Conservation (phyloP, 192 early-diverging fungal species). For the Kappamyces sp. region DNA sequence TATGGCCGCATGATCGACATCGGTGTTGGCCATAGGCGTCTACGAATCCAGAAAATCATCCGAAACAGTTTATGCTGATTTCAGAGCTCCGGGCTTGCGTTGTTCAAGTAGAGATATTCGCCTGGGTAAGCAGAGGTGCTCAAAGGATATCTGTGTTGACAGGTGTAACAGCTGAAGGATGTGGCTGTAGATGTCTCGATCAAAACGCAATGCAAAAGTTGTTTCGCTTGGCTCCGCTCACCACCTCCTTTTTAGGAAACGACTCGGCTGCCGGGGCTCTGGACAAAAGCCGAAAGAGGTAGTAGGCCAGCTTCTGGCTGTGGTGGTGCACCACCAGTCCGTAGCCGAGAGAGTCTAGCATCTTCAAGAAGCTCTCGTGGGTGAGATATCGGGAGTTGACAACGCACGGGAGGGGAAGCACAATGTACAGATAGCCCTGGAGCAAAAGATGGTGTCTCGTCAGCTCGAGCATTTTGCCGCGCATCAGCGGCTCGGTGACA, state of each 20-base stretch:
- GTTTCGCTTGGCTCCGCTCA: conserved; percentile 58
- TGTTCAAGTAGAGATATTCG: too few relatives aligned
- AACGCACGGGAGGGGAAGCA: conserved; percentile 77
- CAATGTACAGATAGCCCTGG: conserved; percentile 63
- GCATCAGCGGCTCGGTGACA: conserved; percentile 63
- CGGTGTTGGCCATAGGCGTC: too few relatives aligned
- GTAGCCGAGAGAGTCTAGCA: conserved; percentile 63
- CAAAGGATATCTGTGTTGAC: too few relatives aligned
- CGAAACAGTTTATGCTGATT: too few relatives aligned
- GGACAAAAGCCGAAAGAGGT: conserved; percentile 46
- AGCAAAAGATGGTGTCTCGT: conserved; percentile 43
- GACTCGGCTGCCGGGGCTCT: conserved; percentile 8
- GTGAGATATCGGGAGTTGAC: conserved; percentile 80
- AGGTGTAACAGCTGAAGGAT: too few relatives aligned
- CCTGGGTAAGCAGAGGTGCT: too few relatives aligned
- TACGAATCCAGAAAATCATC: too few relatives aligned
- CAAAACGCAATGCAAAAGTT: conserved; percentile 66
- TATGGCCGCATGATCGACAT: too few relatives aligned
- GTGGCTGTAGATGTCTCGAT: neutral
- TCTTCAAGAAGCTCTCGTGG: conserved; percentile 61
- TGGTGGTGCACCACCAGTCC: conserved; percentile 53
- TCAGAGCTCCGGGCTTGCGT: too few relatives aligned
- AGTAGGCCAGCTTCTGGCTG: conserved; percentile 75
- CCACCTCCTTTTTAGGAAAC: conserved; percentile 56
- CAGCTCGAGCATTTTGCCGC: conserved; percentile 61